phyloP scores from a whole-genome alignment of 139 green algal genomes.

The Helicosporidium sp. region DNA sequence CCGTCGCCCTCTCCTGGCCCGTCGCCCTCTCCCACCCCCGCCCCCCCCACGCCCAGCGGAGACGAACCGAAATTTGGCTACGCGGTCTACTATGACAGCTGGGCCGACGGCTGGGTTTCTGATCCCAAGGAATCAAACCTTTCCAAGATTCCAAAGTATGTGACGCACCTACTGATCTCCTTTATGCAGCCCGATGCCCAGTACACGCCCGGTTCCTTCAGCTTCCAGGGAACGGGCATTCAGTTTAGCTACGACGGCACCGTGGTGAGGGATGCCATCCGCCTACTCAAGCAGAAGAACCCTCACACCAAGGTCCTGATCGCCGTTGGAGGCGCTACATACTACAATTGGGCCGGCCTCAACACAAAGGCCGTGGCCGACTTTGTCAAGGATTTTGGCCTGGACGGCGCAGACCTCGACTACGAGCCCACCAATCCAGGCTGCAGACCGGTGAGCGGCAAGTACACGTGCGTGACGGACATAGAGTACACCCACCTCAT shows the following conservation, averaged over 20 bases:
- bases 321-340: slow-evolving; percentile 21
- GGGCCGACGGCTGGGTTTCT: slow-evolving; percentile 7
- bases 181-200: slow-evolving; percentile 23
- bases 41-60: too few species aligned
- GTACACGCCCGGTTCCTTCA: slow-evolving; percentile 17
- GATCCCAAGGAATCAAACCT: slow-evolving; percentile 2
- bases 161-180: slow-evolving; percentile 16
- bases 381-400: slow-evolving; percentile 18
- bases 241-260: slow-evolving; percentile 17
- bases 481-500: slow-evolving; percentile 6
- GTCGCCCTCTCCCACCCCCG: too few species aligned
- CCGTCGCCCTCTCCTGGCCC: too few species aligned
- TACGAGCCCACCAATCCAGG: slow-evolving; percentile 8
- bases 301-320: slow-evolving; percentile 25
- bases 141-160: slow-evolving; percentile 20
- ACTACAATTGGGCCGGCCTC: slow-evolving; percentile 11
- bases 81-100: slow-evolving; percentile 22
- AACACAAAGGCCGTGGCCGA: slow-evolving; percentile 13
- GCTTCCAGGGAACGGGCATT: slow-evolving; percentile 14
- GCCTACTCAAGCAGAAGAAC: slow-evolving; percentile 16
- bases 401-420: slow-evolving; percentile 25
- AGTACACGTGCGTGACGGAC: slow-evolving; percentile 16
- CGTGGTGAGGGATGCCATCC: too few species aligned
- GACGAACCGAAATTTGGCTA: too few species aligned
- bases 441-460: neutral